phyloP scores from a whole-genome alignment of 208 protist genomes.

The Herpetomonas muscarum region DNA sequence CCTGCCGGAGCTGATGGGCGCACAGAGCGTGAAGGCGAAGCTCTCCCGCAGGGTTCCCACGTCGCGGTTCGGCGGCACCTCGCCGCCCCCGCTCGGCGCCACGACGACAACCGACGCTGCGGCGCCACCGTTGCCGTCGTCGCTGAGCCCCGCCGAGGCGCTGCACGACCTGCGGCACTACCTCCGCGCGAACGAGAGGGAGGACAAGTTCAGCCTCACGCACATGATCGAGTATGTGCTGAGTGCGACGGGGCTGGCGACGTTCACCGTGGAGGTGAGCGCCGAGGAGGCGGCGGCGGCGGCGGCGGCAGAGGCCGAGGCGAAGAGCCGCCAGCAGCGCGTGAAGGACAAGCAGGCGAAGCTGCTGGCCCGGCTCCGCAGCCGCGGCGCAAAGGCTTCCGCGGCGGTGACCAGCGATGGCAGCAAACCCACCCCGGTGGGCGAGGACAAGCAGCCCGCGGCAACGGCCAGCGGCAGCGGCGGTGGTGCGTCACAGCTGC shows the following conservation, averaged over 20 bases:
- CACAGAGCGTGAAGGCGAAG: constrained; percentile 39
- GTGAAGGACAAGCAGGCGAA: constrained; percentile 66
- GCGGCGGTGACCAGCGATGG: background rate
- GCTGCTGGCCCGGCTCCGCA: constrained; percentile 59
- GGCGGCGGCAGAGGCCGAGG: constrained; percentile 15
- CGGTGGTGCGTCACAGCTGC: constrained; percentile 6
- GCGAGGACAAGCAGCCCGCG: constrained; percentile 16
- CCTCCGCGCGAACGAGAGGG: constrained; percentile 18
- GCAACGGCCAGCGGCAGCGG: background rate
- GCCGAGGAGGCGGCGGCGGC: constrained; percentile 14
- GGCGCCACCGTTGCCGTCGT: constrained; percentile 1
- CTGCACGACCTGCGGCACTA: constrained; percentile 41
- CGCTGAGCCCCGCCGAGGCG: constrained; percentile 15
- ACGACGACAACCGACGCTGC: background rate
- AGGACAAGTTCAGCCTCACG: constrained; percentile 45
- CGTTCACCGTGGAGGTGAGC: constrained; percentile 12
- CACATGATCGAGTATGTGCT: constrained; percentile 59
- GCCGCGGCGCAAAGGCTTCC: constrained; percentile 20
- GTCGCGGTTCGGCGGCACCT: background rate
- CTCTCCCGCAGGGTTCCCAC: constrained; percentile 14
- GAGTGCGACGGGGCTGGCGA: constrained; percentile 24
- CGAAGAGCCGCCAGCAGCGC: constrained; percentile 30
- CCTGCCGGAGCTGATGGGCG: constrained; percentile 26
- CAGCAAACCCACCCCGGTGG: background rate
- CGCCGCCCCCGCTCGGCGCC: background rate